Percentiles rank a stretch among this genome's conserved stretches.
phyloP scores from a whole-genome alignment of 2,329 filamentous ascomycete genomes.

The Trichoderma gracile region DNA sequence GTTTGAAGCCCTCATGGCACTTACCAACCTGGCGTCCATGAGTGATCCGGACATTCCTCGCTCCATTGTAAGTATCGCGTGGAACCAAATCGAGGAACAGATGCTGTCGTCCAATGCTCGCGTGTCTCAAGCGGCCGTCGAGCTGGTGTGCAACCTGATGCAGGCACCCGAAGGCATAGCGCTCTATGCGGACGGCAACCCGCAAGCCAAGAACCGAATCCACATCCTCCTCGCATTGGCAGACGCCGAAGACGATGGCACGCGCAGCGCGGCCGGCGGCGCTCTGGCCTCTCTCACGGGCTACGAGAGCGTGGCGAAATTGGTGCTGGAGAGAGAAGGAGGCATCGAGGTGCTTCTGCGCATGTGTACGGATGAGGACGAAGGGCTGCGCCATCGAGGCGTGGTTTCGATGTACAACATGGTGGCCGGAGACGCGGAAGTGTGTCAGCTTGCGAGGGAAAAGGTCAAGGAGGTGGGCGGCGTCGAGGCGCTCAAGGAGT shows the following conservation, averaged over 20 bases:
- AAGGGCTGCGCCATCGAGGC: slow-evolving; percentile 70
- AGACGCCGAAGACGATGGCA: slow-evolving; percentile 79
- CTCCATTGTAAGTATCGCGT: slow-evolving; percentile 71
- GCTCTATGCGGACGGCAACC: slow-evolving; percentile 67
- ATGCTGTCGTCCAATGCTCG: slow-evolving; percentile 73
- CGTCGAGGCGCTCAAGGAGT: slow-evolving; percentile 67
- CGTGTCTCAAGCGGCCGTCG: slow-evolving; percentile 79
- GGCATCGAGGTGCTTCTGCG: slow-evolving; percentile 78
- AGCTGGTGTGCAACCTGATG: slow-evolving; percentile 89
- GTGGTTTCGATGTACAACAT: slow-evolving; percentile 76
- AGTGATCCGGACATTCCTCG: slow-evolving; percentile 66
- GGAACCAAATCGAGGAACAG: slow-evolving; percentile 78
- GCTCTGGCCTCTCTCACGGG: slow-evolving; percentile 82
- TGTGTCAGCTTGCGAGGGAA: slow-evolving; percentile 60
- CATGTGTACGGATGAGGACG: slow-evolving; percentile 72
- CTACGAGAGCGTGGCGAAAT: slow-evolving; percentile 72
- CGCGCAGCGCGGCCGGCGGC: slow-evolving; percentile 81
- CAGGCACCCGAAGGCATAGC: slow-evolving; percentile 65
- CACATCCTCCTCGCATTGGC: slow-evolving; percentile 85
- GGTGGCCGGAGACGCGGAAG: slow-evolving; percentile 64
- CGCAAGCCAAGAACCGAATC: slow-evolving; percentile 70
- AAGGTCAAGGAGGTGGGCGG: slow-evolving; percentile 64
- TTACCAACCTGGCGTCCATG: slow-evolving; percentile 88
- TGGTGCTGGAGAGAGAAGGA: slow-evolving; percentile 68
- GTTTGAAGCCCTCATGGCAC: slow-evolving; percentile 86